Evolutionary conservation across 306 rosid genomes (phyloP), one percentile per base, ranked within the genome.

Genomic region (Citrullus mucosospermus): DNA sequence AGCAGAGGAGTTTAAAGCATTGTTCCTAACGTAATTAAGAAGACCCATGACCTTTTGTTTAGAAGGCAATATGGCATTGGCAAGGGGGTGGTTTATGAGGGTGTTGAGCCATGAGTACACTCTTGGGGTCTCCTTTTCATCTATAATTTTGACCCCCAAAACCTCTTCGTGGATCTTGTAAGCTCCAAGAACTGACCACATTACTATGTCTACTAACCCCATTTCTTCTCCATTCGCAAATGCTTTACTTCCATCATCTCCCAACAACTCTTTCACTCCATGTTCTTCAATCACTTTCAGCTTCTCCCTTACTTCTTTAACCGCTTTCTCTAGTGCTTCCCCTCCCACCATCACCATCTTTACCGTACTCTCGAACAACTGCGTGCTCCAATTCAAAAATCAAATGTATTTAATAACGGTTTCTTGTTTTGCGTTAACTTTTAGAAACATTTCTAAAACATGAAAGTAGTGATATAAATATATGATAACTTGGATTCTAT

Each of bases 281-380:
- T 63, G 22, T 36, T 77, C 81, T 66, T 86, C 87, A 9, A 84
- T 8, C 6, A 50, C 68, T 15, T 59, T 39, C 60, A 81, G 16
- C 54, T 56, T 65, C 50, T 65, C 84, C 63, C 16, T 46, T 38
- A 72, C 14, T 34, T 77, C 83, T 54, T 81, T 18, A 5, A 58
- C 4, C 9, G 80, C 85, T 73, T 65, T 75, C 76, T 83, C 74
- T 20, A 79, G 85, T 51, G 78, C 75, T 67, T 83, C 82, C 16
- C 83, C 85, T 3, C 72, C 67, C 9, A 53, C 75, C 30, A 16
- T 83, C 32, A 58, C 1, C 25, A 30, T 56, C 18, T 0, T 1
- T 12, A 56, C 1, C 36, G 58, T 2, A 4, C 57, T 51, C 61
- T 81, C 82, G 10, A 72, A 83, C 76, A 85, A 36, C 86, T 85